These are phyloP conservation scores for Coemansia sp. DNA, from an alignment of 192 early-diverging fungal genomes.

Conservation along the genomic window DNA sequence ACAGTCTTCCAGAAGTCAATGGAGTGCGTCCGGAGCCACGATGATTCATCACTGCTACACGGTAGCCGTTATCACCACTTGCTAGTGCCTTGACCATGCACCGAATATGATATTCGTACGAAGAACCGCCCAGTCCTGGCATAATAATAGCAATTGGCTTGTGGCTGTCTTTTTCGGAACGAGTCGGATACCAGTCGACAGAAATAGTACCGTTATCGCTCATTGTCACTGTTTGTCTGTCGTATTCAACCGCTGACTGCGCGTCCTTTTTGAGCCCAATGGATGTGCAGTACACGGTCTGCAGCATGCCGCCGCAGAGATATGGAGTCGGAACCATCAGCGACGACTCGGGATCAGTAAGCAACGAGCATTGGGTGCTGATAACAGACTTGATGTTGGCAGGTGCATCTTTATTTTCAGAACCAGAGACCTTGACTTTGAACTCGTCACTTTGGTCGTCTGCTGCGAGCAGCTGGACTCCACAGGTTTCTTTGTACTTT, in stretches of 20 bases:
- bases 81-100: conserved; percentile 63
- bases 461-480: conserved; percentile 9
- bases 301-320: conserved; percentile 74
- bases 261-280: conserved; percentile 45
- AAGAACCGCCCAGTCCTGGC: conserved; percentile 90
- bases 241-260: conserved; percentile 12
- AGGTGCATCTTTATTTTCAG: too few species aligned
- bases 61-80: conserved; percentile 53
- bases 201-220: conserved; percentile 82
- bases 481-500: conserved; percentile 9
- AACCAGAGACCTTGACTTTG: too few species aligned
- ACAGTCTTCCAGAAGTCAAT: conserved; percentile 64
- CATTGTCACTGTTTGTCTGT: conserved; percentile 56
- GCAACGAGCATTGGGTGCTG: conserved; percentile 51
- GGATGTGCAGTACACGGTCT: conserved; percentile 58
- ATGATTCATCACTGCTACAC: conserved; percentile 61
- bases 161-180: conserved; percentile 30
- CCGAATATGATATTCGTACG: conserved; percentile 85
- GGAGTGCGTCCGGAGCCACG: conserved; percentile 41
- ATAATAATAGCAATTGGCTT: conserved; percentile 72
- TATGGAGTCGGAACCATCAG: conserved; percentile 69
- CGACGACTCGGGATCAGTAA: conserved; percentile 45
- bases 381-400: conserved; percentile 1
- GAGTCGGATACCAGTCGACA: conserved; percentile 80
- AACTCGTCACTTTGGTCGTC: not conserved